A percentile compares a stretch with the other conserved stretches of the same genome.
Conservation (phyloP, 1,284 basidiomycete genomes). For the Heterobasidion parviporum region DNA sequence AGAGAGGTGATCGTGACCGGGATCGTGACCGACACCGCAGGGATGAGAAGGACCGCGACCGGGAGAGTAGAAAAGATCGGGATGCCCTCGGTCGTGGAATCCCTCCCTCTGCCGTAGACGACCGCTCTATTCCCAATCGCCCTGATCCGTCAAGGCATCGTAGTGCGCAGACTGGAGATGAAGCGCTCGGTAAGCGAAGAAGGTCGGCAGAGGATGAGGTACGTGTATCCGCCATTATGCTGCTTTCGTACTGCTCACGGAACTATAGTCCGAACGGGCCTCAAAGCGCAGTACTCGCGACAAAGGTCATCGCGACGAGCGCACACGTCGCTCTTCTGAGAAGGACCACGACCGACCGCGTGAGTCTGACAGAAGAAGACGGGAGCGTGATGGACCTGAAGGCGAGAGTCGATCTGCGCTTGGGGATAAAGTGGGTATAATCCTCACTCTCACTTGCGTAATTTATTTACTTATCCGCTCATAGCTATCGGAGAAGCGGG, state of each 20-base stretch:
- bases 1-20: conserved; percentile 31
- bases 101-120: conserved; percentile 27
- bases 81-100: conserved; percentile 15
- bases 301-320: conserved; percentile 66
- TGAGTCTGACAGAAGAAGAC: conserved; percentile 60
- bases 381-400: conserved; percentile 49
- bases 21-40: conserved; percentile 26
- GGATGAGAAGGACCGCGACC: conserved; percentile 47
- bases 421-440: conserved; percentile 47
- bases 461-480: neutral
- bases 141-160: conserved; percentile 53
- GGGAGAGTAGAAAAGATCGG: conserved; percentile 28
- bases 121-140: conserved; percentile 45
- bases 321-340: conserved; percentile 54
- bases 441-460: neutral
- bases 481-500: conserved; percentile 47
- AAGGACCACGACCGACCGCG: conserved; percentile 47
- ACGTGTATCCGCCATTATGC: conserved; percentile 19
- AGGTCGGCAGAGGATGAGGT: conserved; percentile 63
- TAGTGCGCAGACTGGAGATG: conserved; percentile 33
- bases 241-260: neutral
- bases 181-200: conserved; percentile 61
- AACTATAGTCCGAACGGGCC: conserved; percentile 50
- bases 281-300: conserved; percentile 69
- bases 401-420: conserved; percentile 31